A percentile compares a stretch with the other conserved stretches of the same genome.
phyloP scores from a whole-genome alignment of 108 stramenopile species.

The Hondaea fermentalgiana region DNA sequence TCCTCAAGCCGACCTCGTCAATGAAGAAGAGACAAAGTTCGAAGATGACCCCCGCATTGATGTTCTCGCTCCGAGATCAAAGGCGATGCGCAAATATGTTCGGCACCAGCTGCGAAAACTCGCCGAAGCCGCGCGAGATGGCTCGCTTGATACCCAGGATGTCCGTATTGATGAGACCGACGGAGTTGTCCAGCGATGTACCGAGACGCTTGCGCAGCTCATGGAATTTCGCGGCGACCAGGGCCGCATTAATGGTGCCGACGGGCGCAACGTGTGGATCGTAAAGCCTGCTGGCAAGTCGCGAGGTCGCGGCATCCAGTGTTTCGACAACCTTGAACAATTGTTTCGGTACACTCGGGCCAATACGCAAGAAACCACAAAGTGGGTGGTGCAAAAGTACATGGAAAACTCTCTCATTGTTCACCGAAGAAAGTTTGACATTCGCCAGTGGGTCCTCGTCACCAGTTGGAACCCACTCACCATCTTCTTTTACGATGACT shows the following conservation, averaged over 20 bases:
- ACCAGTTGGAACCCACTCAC: conserved; percentile 59
- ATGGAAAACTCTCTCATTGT: conserved; percentile 57
- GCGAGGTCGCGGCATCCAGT: conserved; percentile 49
- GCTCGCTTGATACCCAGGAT: background rate
- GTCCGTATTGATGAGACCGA: background rate
- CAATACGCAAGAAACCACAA: background rate
- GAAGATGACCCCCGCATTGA: background rate
- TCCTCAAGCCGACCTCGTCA: background rate
- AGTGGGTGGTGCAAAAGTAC: conserved; percentile 65
- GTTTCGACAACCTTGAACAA: conserved; percentile 38
- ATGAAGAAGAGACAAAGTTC: background rate
- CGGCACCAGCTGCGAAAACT: background rate
- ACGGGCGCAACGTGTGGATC: conserved; percentile 52
- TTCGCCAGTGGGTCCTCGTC: conserved; percentile 59
- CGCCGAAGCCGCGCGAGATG: background rate
- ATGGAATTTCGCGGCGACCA: background rate
- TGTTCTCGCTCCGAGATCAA: background rate
- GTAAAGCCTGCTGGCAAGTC: conserved; percentile 54
- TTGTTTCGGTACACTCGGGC: conserved; percentile 18
- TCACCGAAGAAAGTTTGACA: conserved; percentile 53
- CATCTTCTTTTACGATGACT: conserved; percentile 52
- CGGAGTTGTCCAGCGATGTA: background rate
- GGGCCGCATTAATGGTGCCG: conserved; percentile 32
- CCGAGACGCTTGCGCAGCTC: background rate
- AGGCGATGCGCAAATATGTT: background rate